Evolutionary conservation across 2,329 filamentous ascomycete species (phyloP).

Genomic region (Scedosporium dehoogii): DNA sequence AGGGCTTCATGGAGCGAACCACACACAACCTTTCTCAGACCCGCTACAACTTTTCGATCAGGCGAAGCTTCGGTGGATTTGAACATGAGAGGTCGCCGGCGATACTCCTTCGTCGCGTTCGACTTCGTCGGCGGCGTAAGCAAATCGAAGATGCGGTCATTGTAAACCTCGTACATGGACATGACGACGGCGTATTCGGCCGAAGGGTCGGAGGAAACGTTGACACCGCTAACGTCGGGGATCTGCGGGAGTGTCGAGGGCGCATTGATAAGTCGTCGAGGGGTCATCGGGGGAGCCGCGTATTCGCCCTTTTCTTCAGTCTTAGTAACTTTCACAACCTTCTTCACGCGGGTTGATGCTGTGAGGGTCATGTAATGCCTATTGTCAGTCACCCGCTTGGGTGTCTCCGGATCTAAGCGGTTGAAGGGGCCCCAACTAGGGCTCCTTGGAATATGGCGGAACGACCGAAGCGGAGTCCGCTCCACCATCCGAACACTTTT

Average conservation of each 20-base stretch:
- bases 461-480: neutral
- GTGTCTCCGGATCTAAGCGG: slow-evolving; percentile 11
- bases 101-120: slow-evolving; percentile 55
- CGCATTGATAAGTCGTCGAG: slow-evolving; percentile 55
- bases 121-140: slow-evolving; percentile 55
- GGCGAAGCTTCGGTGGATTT: slow-evolving; percentile 82
- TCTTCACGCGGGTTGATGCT: slow-evolving; percentile 33
- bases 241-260: slow-evolving; percentile 61
- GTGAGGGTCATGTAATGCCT: slow-evolving; percentile 33
- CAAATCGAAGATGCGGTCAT: slow-evolving; percentile 93
- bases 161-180: slow-evolving; percentile 99
- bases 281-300: slow-evolving; percentile 30
- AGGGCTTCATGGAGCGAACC: slow-evolving; percentile 72
- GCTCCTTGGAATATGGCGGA: neutral
- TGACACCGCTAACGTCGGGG: slow-evolving; percentile 64
- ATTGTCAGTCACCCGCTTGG: slow-evolving; percentile 21
- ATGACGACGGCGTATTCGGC: slow-evolving; percentile 81
- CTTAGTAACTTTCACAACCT: slow-evolving; percentile 30
- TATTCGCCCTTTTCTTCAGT: slow-evolving; percentile 37
- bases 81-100: slow-evolving; percentile 77
- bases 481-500: slow-evolving; percentile 36
- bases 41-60: slow-evolving; percentile 90
- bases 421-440: neutral
- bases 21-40: slow-evolving; percentile 83
- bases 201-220: slow-evolving; percentile 53